Base-by-base conservation (phyloP, 768 basidiomycete species). In the Calocybe indica region DNA sequence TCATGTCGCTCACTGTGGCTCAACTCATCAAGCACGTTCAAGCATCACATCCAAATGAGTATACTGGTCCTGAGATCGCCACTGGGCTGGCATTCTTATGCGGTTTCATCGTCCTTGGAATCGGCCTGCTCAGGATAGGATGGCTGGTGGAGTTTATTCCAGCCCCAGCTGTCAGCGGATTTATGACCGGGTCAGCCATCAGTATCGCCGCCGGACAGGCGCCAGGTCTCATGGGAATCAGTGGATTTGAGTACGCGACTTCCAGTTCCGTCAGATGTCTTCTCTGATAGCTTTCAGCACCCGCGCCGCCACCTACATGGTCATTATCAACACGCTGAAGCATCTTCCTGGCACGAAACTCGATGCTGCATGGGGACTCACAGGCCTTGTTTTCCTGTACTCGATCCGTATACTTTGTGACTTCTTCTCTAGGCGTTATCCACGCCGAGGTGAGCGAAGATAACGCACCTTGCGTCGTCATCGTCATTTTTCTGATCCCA, bases 161-260 rank as follows among this genome's bases (percentile, higher is more conserved):
- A 13, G 75, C 80, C 6, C 87, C 88, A 2, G 89, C 88, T 2
- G 84, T 92, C 50, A 86, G 83, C 55, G 87, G 86, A 13, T 90
- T 95, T 70, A 96, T 99, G 93, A 98, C 95, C 0, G 95, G 95
- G 13, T 93, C 89, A n/a, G 95, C 95, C 33, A 82, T 97, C 68
- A 93, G 74, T 62, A 98, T 98, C 56, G 85, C 83, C 11, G 75
- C 82, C 12, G 82, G 91, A 32, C 95, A 99, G 67, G 75, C 96
- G 4, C 92, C 95, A 1, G 87, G 85, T 0, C 64, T 99, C 39
- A 81, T 99, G 73, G 96, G 94, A 15, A 87, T 91, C 47, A 73
- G 80, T 46, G 85, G 83, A 28, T 90, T 96, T 62, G 76, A 88
- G 89, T 90, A 51, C 57, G 85, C 70, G 4, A 2, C 37, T 11